Evolutionary conservation across 768 basidiomycete genomes (phyloP).

Genomic region (Mycena belliarum): DNA sequence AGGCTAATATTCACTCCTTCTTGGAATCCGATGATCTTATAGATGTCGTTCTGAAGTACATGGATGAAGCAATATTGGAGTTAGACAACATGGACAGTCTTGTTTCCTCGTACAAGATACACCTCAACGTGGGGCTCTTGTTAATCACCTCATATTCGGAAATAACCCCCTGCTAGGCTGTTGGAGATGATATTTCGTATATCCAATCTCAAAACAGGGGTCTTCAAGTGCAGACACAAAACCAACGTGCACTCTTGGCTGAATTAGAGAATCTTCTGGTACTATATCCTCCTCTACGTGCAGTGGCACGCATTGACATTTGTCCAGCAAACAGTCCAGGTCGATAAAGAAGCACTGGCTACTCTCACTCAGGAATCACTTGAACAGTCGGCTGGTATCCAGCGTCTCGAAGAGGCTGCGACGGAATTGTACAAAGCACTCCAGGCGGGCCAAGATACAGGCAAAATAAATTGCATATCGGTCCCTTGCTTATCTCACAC

Average conservation of each 20-base stretch:
- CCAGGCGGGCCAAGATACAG: constrained; percentile 85
- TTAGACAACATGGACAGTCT: constrained; percentile 88
- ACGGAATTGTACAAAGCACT: constrained; percentile 93
- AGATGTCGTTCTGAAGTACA: constrained; percentile 76
- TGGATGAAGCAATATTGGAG: constrained; percentile 88
- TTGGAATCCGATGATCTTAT: constrained; percentile 95
- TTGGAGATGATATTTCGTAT: constrained; percentile 90
- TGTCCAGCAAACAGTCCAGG: constrained; percentile 87
- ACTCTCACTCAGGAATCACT: constrained; percentile 88
- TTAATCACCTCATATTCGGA: background rate
- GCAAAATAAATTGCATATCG: constrained; percentile 44
- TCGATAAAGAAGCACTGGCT: constrained; percentile 73
- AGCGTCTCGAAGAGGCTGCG: constrained; percentile 78
- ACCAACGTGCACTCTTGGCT: constrained; percentile 79
- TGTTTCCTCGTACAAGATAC: constrained; percentile 93
- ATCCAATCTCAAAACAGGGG: constrained; percentile 98
- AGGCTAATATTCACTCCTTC: constrained; percentile 98
- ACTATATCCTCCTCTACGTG: background rate
- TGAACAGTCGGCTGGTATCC: constrained; percentile 75
- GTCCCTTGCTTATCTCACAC: constrained; percentile 10
- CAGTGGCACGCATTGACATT: background rate
- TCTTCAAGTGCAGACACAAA: constrained; percentile 95
- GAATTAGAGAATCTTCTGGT: constrained; percentile 91
- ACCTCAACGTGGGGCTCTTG: constrained; percentile 74
- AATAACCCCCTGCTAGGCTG: constrained; percentile 57